A percentile compares a stretch with the other conserved stretches of the same genome.
Evolutionary conservation across 306 rosid species (phyloP).

Genomic region (Quercus mongolica): DNA sequence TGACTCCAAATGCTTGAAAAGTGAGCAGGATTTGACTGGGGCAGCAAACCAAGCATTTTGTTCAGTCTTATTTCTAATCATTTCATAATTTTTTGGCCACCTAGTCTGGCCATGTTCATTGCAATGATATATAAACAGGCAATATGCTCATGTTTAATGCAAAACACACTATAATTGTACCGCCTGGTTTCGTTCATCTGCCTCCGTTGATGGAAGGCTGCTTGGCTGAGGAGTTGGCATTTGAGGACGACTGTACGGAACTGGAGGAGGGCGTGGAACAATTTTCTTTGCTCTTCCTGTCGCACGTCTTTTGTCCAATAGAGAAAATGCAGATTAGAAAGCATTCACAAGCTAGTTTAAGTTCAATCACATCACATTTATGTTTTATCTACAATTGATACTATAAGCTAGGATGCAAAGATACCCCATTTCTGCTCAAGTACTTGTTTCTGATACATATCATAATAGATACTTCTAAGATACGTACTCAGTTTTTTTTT

Average conservation of each 20-base stretch:
- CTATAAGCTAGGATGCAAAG: too few relatives aligned
- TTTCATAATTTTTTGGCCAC: neutral
- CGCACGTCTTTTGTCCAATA: constrained; percentile 41
- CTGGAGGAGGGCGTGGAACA: constrained; percentile 68
- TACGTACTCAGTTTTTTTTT: too few relatives aligned
- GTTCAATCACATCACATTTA: neutral
- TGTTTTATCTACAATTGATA: neutral
- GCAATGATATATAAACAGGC: neutral
- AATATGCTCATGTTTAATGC: neutral
- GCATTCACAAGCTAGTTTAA: neutral
- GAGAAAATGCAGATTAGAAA: neutral
- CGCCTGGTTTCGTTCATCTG: constrained; percentile 49
- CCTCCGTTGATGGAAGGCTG: constrained; percentile 17
- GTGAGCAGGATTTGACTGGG: neutral
- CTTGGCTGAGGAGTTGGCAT: constrained; percentile 26
- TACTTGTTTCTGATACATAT: too few relatives aligned
- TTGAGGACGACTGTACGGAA: constrained; percentile 39
- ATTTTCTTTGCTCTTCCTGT: constrained; percentile 61
- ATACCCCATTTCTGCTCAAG: too few relatives aligned
- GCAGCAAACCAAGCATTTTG: neutral
- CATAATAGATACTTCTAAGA: too few relatives aligned
- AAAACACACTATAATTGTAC: constrained; percentile 26
- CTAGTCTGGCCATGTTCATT: neutral
- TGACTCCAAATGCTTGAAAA: neutral
- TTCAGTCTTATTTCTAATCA: neutral